Evolutionary conservation across 371 early-diverging fungal species (phyloP), one percentile per base, ranked within the genome.

Genomic region (Saksenaea vasiformis): DNA sequence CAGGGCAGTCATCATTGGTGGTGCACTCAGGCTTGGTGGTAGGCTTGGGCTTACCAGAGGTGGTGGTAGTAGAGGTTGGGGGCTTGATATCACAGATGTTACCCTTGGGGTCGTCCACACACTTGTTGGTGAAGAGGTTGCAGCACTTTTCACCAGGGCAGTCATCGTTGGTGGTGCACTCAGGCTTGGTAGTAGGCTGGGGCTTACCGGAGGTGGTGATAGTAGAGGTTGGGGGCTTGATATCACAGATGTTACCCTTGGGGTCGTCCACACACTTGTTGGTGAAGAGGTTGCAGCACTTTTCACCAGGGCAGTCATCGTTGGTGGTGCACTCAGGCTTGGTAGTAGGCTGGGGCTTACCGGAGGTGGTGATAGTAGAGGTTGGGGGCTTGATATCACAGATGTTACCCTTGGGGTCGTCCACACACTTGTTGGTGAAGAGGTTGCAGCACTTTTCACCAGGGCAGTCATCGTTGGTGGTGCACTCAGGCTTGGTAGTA

Each of bases 381-480:
- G 60, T 28, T 13, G 63, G 24, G 28, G 56, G 22, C 26, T 39
- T 56, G 51, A 47, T 56, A 31, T 47, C 51, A 34, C 64, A 64
- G 24, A 64, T 56, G 56, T 7, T 64, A 10, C 34, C 57, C 7
- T 64, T 44, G 31, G 64, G 64, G 28, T 64, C 64, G 0, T 39
- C 11, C 1, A 64, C 64, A 2, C 64, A 64, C 34, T 64, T 43
- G 53, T 57, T 56, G 11, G 38, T 64, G 41, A 41, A 55, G 58
- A 55, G 43, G 15, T 64, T 64, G 58, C 64, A 64, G 53, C 64
- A 64, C 9, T 17, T 55, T 1, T 15, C 26, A 38, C 64, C 64
- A 27, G 64, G 64, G 58, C 64, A 64, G 22, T 64, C 64, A 37
- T 64, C 64, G 31, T 64, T 51, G 5, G 56, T 56, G 17, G 56